Evolutionary conservation across 1,284 basidiomycete genomes (phyloP), one percentile per base, ranked within the genome.

Genomic region (Ceratobasidium sp.): DNA sequence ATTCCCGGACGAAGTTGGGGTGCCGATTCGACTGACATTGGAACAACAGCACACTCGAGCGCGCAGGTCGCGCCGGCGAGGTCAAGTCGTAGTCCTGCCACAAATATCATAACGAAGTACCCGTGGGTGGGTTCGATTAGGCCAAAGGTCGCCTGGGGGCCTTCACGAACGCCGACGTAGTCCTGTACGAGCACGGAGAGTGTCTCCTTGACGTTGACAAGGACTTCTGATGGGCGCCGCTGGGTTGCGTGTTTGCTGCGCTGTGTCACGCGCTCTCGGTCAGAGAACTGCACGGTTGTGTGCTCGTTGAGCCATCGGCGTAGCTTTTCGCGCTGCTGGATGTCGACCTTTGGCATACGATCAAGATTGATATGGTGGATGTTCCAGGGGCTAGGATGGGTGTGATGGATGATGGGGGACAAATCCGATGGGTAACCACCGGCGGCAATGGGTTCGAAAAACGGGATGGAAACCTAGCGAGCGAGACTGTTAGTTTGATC

Each of bases 141-240:
- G 11, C 44, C 63, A 43, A 66, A 66, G 7, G 47, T 21, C 8
- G 21, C 46, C 8, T 32, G 35, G 5, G 44, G 28, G 5, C 46
- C 30, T 32, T 66, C 30, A 1, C 21, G 28, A 32, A 66, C 18
- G 47, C 63, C 63, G 28, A 47, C 63, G 16, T 66, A 66, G 13
- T 50, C 63, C 23, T 66, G 47, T 7, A 66, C 23, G 21, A 66
- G 16, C 8, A 47, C 47, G 26, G 63, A 5, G 35, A 66, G n/a
- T 1, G 49, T 38, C 47, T 66, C 63, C 16, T 66, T 66, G 32
- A 66, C 32, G 32, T 54, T 66, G 47, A 66, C 63, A 18, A 66
- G 32, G 9, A 52, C 63, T 2, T 66, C 63, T 14, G 63, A 54
- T 6, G 32, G 32, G 18, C 32, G 49, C 11, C 63, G 63, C 16